Conservation (phyloP, 495 filamentous ascomycete genomes). For the Astrothelium macrocarpum region DNA sequence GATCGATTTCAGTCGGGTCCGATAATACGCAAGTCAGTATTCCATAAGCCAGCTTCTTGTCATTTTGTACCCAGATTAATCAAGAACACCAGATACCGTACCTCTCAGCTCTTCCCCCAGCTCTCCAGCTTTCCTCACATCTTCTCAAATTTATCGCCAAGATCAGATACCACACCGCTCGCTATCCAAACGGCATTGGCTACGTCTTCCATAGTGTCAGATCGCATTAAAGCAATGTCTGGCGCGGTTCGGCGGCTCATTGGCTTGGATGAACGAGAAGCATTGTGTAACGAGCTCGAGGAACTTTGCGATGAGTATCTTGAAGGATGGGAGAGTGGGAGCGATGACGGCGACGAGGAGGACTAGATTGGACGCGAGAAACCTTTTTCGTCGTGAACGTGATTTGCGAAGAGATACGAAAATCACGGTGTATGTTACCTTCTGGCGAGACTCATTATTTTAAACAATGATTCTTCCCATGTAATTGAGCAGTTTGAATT, state of each 20-base stretch:
- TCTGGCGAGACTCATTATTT: no score
- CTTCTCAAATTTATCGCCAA: conserved; percentile 35
- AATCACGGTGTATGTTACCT: no score
- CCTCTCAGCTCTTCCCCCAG: conserved; percentile 58
- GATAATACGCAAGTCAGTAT: conserved; percentile 18
- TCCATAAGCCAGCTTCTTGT: not conserved
- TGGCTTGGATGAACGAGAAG: conserved; percentile 69
- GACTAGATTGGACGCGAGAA: no score
- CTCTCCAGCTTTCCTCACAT: conserved; percentile 73
- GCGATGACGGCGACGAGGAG: conserved; percentile 66
- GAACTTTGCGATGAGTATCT: conserved; percentile 81
- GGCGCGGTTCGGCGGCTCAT: conserved; percentile 48
- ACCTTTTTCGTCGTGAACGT: no score
- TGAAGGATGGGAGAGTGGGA: conserved; percentile 76
- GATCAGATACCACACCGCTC: conserved; percentile 26
- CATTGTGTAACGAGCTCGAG: conserved; percentile 69
- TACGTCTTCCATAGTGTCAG: conserved; percentile 60
- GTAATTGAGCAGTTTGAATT: no score
- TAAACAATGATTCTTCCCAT: no score
- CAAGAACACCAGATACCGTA: conserved; percentile 40
- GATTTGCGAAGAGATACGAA: no score
- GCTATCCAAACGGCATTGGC: conserved; percentile 58
- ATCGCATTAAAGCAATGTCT: conserved; percentile 57
- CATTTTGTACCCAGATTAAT: not conserved
- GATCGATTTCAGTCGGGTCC: conserved; percentile 20